A percentile compares a stretch with the other conserved stretches of the same genome.
These are phyloP conservation scores for Lactifluus pinguis DNA, from an alignment of 768 basidiomycete species.

Conservation along the genomic window DNA sequence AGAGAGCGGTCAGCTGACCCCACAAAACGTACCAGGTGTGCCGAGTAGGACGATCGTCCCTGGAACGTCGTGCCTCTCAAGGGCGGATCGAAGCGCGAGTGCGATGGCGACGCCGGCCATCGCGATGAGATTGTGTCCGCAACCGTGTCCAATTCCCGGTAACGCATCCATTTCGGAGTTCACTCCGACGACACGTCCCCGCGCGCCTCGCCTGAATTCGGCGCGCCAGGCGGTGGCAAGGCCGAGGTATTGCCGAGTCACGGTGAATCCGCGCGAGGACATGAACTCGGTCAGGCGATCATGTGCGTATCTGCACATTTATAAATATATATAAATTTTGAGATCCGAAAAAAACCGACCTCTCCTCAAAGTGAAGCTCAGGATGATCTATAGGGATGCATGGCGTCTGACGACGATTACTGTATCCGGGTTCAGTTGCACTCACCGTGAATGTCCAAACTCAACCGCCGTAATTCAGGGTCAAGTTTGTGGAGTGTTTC, in stretches of 20 bases:
- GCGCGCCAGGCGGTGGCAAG: constrained; percentile 74
- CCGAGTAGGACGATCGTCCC: constrained; percentile 70
- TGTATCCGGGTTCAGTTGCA: background rate
- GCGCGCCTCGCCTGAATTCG: constrained; percentile 48
- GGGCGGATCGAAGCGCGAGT: constrained; percentile 59
- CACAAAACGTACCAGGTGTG: constrained; percentile 45
- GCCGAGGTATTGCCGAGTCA: constrained; percentile 61
- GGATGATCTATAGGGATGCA: constrained; percentile 41
- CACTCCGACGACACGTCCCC: constrained; percentile 61
- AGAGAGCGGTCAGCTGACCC: background rate
- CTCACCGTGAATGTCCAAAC: constrained; percentile 65
- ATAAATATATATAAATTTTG: background rate
- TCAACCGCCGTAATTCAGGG: constrained; percentile 49
- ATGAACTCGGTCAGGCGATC: constrained; percentile 61
- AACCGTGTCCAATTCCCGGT: constrained; percentile 52
- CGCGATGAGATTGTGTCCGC: constrained; percentile 81
- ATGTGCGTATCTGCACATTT: constrained; percentile 52
- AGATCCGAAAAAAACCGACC: constrained; percentile 29
- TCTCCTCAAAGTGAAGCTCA: constrained; percentile 58
- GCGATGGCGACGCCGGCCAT: constrained; percentile 68
- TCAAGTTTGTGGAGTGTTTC: constrained; percentile 42
- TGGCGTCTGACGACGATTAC: background rate
- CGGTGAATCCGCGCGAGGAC: constrained; percentile 55
- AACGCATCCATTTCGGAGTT: constrained; percentile 72
- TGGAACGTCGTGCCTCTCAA: constrained; percentile 50